Conservation (phyloP, 179 eudicot genomes). For the Spergularia azorica region DNA sequence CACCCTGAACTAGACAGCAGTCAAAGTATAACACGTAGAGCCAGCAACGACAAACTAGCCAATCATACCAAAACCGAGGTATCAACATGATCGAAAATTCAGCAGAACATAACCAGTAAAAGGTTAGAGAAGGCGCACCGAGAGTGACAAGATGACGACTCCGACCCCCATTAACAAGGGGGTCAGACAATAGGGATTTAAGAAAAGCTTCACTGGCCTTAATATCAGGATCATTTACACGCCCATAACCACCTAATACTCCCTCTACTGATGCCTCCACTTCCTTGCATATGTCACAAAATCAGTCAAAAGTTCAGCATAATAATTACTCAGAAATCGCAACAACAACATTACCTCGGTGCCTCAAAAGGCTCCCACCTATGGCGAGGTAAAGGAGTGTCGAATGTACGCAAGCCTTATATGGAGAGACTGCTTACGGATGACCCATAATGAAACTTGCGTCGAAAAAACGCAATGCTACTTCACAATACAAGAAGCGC, state of each 20-base stretch:
- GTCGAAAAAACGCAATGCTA: too few species aligned
- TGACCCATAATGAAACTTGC: too few species aligned
- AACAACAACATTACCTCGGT: too few species aligned
- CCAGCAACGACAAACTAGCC: too few species aligned
- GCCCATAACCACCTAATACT: slow-evolving; percentile 86
- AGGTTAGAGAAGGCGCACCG: slow-evolving; percentile 40
- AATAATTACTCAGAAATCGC: background rate
- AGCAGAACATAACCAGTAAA: background rate
- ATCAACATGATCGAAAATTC: background rate
- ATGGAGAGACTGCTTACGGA: too few species aligned
- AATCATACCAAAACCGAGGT: too few species aligned
- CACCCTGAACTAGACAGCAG: too few species aligned
- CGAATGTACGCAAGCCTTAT: too few species aligned
- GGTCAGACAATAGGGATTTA: slow-evolving; percentile 50
- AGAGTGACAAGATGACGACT: slow-evolving; percentile 68
- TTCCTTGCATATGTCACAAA: slow-evolving; percentile 40
- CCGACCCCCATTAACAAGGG: slow-evolving; percentile 39
- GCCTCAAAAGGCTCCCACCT: too few species aligned
- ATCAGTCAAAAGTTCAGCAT: background rate
- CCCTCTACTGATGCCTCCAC: slow-evolving; percentile 95
- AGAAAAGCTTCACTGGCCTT: slow-evolving; percentile 75
- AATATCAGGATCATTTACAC: slow-evolving; percentile 68
- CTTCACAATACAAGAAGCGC: too few species aligned
- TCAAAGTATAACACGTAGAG: too few species aligned
- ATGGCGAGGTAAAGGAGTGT: too few species aligned